These are phyloP conservation scores for Hypoxylon sp. DNA, from an alignment of 2,329 filamentous ascomycete genomes.

Conservation along the genomic window DNA sequence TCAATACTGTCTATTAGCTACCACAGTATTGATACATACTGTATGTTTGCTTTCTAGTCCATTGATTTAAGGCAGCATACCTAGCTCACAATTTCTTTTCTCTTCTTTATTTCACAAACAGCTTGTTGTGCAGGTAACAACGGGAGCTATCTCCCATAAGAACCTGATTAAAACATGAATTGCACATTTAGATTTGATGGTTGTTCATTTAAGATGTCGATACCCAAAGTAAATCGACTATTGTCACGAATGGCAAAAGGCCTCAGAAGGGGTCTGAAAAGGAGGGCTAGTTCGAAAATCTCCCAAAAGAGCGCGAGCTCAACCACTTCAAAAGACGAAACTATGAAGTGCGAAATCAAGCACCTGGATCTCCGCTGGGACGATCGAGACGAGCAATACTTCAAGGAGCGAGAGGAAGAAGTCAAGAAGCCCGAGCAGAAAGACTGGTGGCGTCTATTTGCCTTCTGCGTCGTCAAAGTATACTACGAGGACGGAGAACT, in stretches of 20 bases:
- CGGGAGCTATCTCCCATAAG: background rate
- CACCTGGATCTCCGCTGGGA: constrained; percentile 50
- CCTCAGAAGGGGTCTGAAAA: constrained; percentile 3
- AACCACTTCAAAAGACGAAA: constrained; percentile 39
- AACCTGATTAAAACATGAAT: constrained; percentile 5
- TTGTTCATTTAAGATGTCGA: background rate
- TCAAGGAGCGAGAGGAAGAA: constrained; percentile 49
- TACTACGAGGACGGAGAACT: constrained; percentile 44
- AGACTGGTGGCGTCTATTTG: constrained; percentile 53
- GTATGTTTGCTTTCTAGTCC: background rate
- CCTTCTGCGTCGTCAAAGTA: constrained; percentile 52
- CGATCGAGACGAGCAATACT: constrained; percentile 50
- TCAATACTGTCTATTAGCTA: background rate
- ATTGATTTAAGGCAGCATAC: background rate
- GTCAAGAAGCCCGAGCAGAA: constrained; percentile 44
- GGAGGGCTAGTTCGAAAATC: background rate
- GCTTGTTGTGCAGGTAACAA: background rate
- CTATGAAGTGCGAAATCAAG: constrained; percentile 54
- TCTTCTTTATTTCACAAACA: background rate
- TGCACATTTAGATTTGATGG: background rate
- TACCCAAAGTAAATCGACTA: constrained; percentile 10
- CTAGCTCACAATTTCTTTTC: background rate
- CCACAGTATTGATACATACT: background rate
- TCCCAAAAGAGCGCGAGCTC: background rate
- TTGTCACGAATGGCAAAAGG: constrained; percentile 10